phyloP scores from a whole-genome alignment of 179 eudicot genomes.

The Vitellaria paradoxa region DNA sequence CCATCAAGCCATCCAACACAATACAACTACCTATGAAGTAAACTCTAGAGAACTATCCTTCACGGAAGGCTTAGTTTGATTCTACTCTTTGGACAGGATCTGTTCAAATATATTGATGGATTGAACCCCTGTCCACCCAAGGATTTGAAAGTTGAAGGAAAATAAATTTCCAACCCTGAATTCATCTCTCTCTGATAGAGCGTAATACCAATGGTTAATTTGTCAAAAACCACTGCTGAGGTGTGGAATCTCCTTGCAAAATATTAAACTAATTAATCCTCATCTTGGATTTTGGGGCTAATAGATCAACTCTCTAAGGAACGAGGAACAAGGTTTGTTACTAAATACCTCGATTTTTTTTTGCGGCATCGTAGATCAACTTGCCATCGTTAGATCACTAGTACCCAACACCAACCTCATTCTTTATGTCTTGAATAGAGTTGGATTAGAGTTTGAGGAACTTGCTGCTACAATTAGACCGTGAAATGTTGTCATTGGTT shows the following conservation, averaged over 20 bases:
- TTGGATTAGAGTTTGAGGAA: background rate
- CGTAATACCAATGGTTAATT: background rate
- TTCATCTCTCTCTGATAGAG: no score
- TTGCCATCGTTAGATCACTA: background rate
- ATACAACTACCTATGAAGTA: background rate
- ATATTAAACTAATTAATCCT: constrained; percentile 1
- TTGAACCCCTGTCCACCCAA: background rate
- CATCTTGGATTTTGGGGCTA: background rate
- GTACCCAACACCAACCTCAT: background rate
- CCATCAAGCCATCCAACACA: no score
- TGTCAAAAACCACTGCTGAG: no score
- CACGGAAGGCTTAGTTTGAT: background rate
- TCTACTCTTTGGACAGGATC: background rate
- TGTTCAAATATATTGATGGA: background rate
- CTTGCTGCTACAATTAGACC: constrained; percentile 2
- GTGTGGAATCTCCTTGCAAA: constrained; percentile 8
- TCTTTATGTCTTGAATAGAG: background rate
- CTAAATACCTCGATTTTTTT: background rate
- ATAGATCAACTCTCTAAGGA: background rate
- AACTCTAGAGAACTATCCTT: background rate
- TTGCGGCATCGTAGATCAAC: background rate
- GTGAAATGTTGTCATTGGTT: background rate
- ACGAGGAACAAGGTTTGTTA: background rate
- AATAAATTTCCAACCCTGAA: background rate
- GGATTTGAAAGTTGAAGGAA: background rate